Conservation (phyloP, 75 land plant genomes). For the Ceratopteris richardii region DNA sequence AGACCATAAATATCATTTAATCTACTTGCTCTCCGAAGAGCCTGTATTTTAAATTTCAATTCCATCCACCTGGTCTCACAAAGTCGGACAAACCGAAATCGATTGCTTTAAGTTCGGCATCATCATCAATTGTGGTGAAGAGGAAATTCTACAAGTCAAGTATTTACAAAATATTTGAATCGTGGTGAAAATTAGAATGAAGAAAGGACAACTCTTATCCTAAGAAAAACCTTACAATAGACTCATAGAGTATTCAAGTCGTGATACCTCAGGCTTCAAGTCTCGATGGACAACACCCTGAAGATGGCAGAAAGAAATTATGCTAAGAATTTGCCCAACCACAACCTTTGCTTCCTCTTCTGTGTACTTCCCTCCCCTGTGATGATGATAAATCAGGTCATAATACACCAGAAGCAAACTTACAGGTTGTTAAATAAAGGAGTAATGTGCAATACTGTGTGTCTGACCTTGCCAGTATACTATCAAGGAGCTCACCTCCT, state of each 20-base stretch:
- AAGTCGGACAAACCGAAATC: constrained; percentile 91
- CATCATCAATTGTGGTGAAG: constrained; percentile 65
- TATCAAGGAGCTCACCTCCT: constrained; percentile 75
- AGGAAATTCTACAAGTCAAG: constrained; percentile 59
- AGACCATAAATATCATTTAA: neutral
- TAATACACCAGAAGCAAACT: neutral
- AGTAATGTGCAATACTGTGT: neutral
- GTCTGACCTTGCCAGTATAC: constrained; percentile 59
- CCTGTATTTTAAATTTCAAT: neutral
- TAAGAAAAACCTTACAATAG: constrained; percentile 2
- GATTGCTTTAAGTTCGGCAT: constrained; percentile 78
- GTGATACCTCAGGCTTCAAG: constrained; percentile 71
- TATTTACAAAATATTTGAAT: neutral
- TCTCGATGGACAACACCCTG: constrained; percentile 93
- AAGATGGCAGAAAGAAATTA: constrained; percentile 76
- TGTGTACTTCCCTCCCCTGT: constrained; percentile 73
- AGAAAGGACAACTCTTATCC: neutral
- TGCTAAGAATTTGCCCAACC: constrained; percentile 57
- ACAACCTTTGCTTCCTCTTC: constrained; percentile 82
- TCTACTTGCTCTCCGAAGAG: neutral
- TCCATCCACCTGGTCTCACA: constrained; percentile 59
- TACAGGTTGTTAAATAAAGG: neutral
- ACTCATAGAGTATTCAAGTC: neutral
- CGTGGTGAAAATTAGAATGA: neutral
- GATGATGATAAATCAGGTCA: neutral